Evolutionary conservation across 345 rosid species (phyloP).

Genomic region (Adansonia digitata): DNA sequence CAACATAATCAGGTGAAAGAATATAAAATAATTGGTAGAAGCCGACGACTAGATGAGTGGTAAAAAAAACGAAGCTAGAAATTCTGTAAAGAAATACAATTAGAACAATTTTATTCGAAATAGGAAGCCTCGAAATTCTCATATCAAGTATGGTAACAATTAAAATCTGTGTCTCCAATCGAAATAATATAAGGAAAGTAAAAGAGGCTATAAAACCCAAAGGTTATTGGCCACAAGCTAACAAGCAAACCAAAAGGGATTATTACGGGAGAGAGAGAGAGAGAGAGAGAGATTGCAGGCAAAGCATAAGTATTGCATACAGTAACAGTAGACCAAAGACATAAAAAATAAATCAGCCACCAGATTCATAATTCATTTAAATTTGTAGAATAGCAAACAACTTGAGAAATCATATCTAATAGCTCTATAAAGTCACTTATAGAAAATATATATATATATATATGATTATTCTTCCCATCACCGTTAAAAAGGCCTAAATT

Average conservation of each 20-base stretch:
- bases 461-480: background rate
- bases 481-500: background rate
- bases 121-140: background rate
- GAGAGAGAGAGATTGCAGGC: background rate
- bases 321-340: background rate
- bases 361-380: constrained; percentile 4
- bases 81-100: background rate
- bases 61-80: background rate
- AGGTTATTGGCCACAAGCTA: background rate
- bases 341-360: background rate
- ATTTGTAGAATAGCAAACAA: background rate
- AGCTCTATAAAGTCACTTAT: background rate
- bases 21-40: background rate
- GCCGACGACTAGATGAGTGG: background rate
- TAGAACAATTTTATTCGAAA: background rate
- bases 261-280: background rate
- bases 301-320: background rate
- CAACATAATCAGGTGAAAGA: background rate
- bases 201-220: background rate
- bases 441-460: too few relatives aligned
- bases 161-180: background rate
- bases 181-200: background rate
- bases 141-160: background rate
- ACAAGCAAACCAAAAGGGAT: background rate
- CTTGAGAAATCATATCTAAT: background rate